Conservation (phyloP, 192 early-diverging fungal species). For the Gamsiella multidivaricata region DNA sequence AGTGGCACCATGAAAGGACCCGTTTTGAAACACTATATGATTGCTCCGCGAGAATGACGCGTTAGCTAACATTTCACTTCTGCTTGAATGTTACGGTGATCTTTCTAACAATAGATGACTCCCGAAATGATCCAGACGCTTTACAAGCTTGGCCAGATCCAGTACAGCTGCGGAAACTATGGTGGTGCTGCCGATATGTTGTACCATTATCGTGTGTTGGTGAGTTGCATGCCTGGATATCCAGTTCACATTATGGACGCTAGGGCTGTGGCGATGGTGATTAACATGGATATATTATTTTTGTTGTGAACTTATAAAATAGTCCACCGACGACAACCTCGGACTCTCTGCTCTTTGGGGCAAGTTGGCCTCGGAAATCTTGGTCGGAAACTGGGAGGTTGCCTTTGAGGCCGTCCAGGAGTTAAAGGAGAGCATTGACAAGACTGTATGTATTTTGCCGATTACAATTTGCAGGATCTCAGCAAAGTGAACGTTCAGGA, state of each 20-base stretch:
- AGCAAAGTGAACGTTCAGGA: too few species aligned
- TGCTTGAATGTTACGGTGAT: neutral
- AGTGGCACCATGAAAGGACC: too few species aligned
- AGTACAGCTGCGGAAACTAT: constrained; percentile 95
- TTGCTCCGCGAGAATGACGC: too few species aligned
- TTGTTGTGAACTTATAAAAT: too few species aligned
- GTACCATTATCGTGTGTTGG: constrained; percentile 94
- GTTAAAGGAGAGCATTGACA: constrained; percentile 90
- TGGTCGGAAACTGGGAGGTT: constrained; percentile 93
- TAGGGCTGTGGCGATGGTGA: too few species aligned
- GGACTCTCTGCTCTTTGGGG: constrained; percentile 94
- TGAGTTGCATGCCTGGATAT: too few species aligned
- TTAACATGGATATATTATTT: too few species aligned
- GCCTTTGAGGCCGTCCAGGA: constrained; percentile 91
- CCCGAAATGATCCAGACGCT: constrained; percentile 88
- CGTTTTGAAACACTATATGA: too few species aligned
- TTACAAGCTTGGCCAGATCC: constrained; percentile 90
- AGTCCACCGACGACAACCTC: constrained; percentile 88
- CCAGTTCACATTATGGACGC: too few species aligned
- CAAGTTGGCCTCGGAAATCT: constrained; percentile 95
- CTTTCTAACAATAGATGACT: constrained; percentile 82
- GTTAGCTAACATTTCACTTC: too few species aligned
- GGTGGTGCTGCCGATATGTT: constrained; percentile 91
- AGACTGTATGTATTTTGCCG: constrained; percentile 63
- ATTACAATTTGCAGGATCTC: too few species aligned